Evolutionary conservation across 2,329 filamentous ascomycete genomes (phyloP), one percentile per base, ranked within the genome.

Genomic region (Hypoxylon sp.): DNA sequence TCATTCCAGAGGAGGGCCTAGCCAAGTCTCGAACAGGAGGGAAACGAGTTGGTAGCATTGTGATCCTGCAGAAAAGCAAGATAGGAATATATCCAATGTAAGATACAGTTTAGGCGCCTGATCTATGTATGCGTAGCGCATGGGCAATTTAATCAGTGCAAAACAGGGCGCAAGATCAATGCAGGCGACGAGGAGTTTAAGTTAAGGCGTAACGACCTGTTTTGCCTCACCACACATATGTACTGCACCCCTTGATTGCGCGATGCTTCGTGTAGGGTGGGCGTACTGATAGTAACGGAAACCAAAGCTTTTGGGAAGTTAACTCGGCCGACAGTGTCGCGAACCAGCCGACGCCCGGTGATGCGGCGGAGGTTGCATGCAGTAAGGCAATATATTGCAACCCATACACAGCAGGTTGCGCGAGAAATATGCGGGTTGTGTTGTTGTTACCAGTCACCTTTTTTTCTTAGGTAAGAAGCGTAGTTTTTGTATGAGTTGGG

Each of bases 371-470:
- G 36, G 68, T 68, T 64, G 52, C 58, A 43, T 66, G 60, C 65
- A 57, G 62, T 36, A 53, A 67, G 58, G 60, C 60, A 68, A 62
- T 58, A 59, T 63, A 64, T 63, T 62, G 57, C 30, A 57, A 67
- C 53, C 48, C 60, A 17, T 43, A 19, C 50, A 21, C 56, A 49
- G 58, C 49, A 64, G 63, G 55, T 32, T 59, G 56, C 63, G 50
- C 50, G 53, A 63, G 45, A 61, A 43, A 43, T 43, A 21, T 17
- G 38, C 28, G 32, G 34, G 13, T 48, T 49, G 10, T 25, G 48
- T 51, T 55, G 53, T 61, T 45, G 67, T 66, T 59, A 50, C 58
- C 17, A 36, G 58, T 52, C 53, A 58, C 34, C 49, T 50, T 46
- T 34, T 46, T 28, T 25, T 17, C 32, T 13, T 48, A 50, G 50